phyloP scores from a whole-genome alignment of 208 protist species.

The Blechomonas ayalai region DNA sequence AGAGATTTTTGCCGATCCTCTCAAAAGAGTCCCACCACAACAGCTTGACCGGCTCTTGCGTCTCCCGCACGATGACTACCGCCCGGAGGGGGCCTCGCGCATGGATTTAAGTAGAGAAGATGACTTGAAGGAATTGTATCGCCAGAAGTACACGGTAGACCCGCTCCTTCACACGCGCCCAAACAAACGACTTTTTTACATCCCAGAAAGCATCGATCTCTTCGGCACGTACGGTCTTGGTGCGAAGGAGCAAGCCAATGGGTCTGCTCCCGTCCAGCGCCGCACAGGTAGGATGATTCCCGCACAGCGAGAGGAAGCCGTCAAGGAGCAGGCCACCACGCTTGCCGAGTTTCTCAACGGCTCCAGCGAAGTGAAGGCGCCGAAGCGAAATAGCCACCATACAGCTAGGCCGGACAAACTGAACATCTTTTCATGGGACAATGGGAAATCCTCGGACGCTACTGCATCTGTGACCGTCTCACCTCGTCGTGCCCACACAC shows the following conservation, averaged over 20 bases:
- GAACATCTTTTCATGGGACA: no score
- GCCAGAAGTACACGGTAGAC: slow-evolving; percentile 50
- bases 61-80: slow-evolving; percentile 9
- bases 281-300: neutral
- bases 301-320: neutral
- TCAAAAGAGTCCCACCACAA: slow-evolving; percentile 7
- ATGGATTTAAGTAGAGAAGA: slow-evolving; percentile 51
- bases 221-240: slow-evolving; percentile 34
- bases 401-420: no score
- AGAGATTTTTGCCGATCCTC: no score
- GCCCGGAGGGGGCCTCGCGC: slow-evolving; percentile 10
- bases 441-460: no score
- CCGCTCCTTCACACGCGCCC: slow-evolving; percentile 29
- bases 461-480: no score
- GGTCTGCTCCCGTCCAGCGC: neutral
- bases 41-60: slow-evolving; percentile 14
- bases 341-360: no score
- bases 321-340: neutral
- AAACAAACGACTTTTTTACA: slow-evolving; percentile 22
- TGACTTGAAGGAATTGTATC: slow-evolving; percentile 49
- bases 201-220: slow-evolving; percentile 26
- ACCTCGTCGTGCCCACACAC: no score
- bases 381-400: no score
- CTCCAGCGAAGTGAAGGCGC: no score
- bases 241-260: neutral